phyloP scores from a whole-genome alignment of 2,329 filamentous ascomycete genomes.

The Neofusicoccum ribis region DNA sequence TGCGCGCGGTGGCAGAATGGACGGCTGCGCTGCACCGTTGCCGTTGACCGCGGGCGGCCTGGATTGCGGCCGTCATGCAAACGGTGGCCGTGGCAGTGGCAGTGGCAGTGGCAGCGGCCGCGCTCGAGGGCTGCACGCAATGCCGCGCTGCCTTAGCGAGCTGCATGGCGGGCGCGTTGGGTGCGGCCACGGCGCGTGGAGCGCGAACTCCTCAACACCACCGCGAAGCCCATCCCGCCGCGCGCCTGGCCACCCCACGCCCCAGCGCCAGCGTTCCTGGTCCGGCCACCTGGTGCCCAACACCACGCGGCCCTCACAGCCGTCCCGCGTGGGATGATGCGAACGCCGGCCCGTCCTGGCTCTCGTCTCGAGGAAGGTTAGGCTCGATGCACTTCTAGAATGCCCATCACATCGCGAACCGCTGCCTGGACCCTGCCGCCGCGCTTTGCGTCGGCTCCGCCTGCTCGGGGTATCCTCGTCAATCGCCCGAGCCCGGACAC shows the following conservation, averaged over 20 bases:
- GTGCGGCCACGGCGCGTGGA: neutral
- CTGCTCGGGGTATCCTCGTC: neutral
- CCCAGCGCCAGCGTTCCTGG: neutral
- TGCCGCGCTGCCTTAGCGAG: neutral
- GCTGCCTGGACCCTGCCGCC: neutral
- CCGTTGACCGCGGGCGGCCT: neutral
- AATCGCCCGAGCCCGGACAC: neutral
- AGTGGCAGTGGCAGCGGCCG: neutral
- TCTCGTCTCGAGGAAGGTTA: neutral
- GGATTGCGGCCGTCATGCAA: neutral
- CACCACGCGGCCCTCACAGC: neutral
- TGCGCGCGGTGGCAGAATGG: neutral
- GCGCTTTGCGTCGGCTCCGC: neutral
- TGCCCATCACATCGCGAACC: too few species aligned
- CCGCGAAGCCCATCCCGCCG: neutral
- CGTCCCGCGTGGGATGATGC: neutral
- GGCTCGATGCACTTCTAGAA: neutral
- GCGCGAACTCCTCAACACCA: neutral
- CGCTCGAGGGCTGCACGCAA: neutral
- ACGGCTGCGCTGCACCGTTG: conserved; percentile 1
- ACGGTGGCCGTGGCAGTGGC: neutral
- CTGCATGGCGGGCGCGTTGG: neutral
- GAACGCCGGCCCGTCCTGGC: neutral
- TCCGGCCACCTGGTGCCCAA: neutral
- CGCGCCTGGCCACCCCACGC: neutral